These are phyloP conservation scores for Annulohypoxylon nitens DNA, from an alignment of 495 filamentous ascomycete genomes.

Conservation along the genomic window DNA sequence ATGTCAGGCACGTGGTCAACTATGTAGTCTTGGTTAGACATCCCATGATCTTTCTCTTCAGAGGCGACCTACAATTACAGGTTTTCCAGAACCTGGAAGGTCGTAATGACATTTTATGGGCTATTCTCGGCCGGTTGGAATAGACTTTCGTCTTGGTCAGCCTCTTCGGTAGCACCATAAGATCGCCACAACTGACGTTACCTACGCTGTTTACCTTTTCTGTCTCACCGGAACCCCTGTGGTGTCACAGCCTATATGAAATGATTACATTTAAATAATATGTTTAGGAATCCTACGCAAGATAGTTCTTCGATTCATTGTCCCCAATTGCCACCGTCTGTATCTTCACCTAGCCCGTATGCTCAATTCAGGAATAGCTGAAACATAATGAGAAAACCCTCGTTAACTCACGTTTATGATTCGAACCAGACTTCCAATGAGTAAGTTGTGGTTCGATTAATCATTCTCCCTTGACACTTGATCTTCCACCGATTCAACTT, in stretches of 20 bases:
- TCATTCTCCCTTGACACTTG: too few species aligned
- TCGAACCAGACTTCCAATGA: too few species aligned
- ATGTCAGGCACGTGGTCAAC: constrained; percentile 8
- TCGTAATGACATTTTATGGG: neutral
- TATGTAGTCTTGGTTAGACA: neutral
- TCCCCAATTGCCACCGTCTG: neutral
- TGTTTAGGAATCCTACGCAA: neutral
- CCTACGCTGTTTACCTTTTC: neutral
- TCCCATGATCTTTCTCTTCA: neutral
- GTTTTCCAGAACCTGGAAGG: constrained; percentile 13
- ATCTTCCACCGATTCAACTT: too few species aligned
- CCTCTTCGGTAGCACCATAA: neutral
- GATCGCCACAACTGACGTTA: neutral
- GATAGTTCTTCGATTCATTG: neutral
- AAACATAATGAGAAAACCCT: too few species aligned
- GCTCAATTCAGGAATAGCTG: too few species aligned
- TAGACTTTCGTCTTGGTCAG: neutral
- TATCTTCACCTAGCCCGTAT: neutral
- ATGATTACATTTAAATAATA: neutral
- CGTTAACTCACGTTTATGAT: too few species aligned
- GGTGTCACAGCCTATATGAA: neutral
- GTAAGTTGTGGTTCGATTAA: too few species aligned
- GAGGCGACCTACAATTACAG: neutral
- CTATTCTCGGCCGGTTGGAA: neutral
- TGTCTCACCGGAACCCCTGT: neutral